Conservation (phyloP, 208 protist genomes). For the Leishmania aethiopica region DNA sequence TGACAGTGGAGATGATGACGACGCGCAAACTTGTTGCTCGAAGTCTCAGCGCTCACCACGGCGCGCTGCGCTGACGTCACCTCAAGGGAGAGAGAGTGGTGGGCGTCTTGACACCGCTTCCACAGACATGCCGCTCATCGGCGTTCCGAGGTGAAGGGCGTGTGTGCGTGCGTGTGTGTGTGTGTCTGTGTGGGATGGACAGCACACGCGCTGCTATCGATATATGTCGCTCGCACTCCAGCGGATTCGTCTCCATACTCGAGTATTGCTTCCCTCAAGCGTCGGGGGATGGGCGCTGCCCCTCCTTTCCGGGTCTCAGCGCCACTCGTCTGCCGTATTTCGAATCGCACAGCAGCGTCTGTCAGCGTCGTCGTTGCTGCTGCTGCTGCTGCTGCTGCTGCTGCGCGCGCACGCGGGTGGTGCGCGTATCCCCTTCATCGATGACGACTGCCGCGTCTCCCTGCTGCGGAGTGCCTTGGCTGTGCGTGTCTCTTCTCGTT, state of each 20-base stretch:
- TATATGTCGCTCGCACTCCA: background rate
- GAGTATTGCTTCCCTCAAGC: background rate
- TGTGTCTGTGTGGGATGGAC: background rate
- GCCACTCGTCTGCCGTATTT: background rate
- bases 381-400: background rate
- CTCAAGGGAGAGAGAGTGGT: background rate
- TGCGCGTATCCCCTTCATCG: background rate
- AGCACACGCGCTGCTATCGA: background rate
- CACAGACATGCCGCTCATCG: background rate
- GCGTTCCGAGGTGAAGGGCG: background rate
- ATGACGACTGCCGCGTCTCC: background rate
- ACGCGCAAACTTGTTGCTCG: constrained; percentile 55
- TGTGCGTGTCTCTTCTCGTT: background rate
- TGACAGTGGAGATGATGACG: constrained; percentile 47
- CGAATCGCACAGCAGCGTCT: background rate
- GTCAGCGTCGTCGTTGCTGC: background rate
- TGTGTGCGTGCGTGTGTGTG: background rate
- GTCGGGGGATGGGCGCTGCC: background rate
- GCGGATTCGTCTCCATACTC: background rate
- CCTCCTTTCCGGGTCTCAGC: background rate
- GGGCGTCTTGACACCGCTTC: background rate
- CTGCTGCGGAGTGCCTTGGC: background rate
- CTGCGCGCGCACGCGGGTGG: background rate
- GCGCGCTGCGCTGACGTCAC: constrained; percentile 28
- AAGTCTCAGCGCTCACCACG: constrained; percentile 21